Base-by-base conservation (phyloP, 2,329 filamentous ascomycete species). In the Aureobasidium uvarum region DNA sequence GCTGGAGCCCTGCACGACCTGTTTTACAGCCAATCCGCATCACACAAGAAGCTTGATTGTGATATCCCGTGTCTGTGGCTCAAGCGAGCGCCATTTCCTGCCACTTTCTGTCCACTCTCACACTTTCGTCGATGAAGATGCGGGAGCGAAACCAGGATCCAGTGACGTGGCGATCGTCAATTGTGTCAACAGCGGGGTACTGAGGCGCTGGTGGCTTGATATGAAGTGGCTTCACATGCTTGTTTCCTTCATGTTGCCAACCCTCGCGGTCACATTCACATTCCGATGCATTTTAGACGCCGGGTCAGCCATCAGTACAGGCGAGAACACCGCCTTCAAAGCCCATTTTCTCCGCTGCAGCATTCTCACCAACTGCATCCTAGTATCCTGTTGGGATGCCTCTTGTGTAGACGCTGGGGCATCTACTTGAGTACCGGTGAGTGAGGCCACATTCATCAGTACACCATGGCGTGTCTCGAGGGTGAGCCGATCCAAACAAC, bases 201-300 rank as follows among this genome's bases (percentile, higher is more conserved):
- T n/a, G 23, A 43, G 54, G 54, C 54, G 54, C 43, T 18, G 36
- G 38, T 58, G 54, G 54, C 54, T 58, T 43, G 51, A 54, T 28
- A 11, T 39, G 51, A 4, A 14, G 54, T 58, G 38, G 54, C 54
- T 58, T 43, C 8, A 16, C 39, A 11, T 1, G 8, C 6, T 18
- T 31, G 54, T 58, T 43, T 58, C 39, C 54, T 58, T 58, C 54
- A 36, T 20, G 38, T 58, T 58, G 54, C 38, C 54, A 58, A 58
- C 52, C 18, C 1, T 13, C 2, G 1, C 20, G 3, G 52, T 41
- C 14, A 5, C 16, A 41, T 8, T 41, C 16, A 18, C 23, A 43
- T 8, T 16, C 6, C 38, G 38, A 23, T 43, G 36, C 38, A 45
- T 55, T 31, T 25, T 38, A n/a, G 38, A 31, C 39, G 39, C 54